These are phyloP conservation scores for Fusarium virguliforme DNA, from an alignment of 2,329 filamentous ascomycete species.

Conservation along the genomic window DNA sequence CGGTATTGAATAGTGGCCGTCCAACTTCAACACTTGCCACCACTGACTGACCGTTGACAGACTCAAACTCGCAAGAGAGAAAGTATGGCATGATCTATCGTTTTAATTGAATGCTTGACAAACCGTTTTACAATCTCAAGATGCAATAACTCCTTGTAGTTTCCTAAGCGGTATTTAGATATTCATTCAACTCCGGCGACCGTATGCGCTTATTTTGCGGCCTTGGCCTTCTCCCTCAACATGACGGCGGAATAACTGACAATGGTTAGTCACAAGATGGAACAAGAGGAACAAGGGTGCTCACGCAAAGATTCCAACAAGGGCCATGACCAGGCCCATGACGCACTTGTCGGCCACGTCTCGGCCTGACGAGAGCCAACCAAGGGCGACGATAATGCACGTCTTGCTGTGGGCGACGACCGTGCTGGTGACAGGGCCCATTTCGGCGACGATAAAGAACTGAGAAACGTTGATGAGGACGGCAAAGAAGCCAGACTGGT, in stretches of 20 bases:
- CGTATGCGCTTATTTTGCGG: conserved; percentile 2
- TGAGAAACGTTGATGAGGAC: conserved; percentile 75
- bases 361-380: conserved; percentile 4
- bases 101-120: conserved; percentile 1
- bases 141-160: neutral
- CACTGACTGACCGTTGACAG: too few relatives aligned
- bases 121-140: conserved; percentile 10
- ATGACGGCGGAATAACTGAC: neutral
- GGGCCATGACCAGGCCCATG: conserved; percentile 5
- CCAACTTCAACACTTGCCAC: too few relatives aligned
- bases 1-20: too few relatives aligned
- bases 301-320: conserved; percentile 10
- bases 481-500: conserved; percentile 74
- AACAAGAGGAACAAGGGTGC: neutral
- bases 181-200: conserved; percentile 1
- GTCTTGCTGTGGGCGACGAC: conserved; percentile 11
- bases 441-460: conserved; percentile 9
- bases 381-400: conserved; percentile 8
- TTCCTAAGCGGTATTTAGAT: neutral
- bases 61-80: too few relatives aligned
- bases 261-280: neutral
- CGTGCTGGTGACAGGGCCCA: conserved; percentile 11
- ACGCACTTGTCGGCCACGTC: conserved; percentile 5
- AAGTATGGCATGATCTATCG: neutral
- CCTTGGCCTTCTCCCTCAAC: conserved; percentile 13